These are phyloP conservation scores for Paraleonurus japonicus DNA, from an alignment of 257 asterid species.

Conservation along the genomic window DNA sequence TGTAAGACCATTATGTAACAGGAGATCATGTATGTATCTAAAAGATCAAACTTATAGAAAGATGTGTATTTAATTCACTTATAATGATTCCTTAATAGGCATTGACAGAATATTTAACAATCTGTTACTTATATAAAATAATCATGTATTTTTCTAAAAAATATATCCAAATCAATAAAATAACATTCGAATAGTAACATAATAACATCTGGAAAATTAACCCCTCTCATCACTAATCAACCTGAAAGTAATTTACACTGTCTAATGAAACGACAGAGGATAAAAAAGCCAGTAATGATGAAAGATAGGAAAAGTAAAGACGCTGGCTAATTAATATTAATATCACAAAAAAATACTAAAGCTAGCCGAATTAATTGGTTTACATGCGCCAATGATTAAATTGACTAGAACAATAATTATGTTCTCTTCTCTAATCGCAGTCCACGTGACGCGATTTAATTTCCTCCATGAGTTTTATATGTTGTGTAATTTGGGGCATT, in stretches of 20 bases:
- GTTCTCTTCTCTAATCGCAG: conserved; percentile 25
- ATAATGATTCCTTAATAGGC: too few species aligned
- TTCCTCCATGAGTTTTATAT: conserved; percentile 25
- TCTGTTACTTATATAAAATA: neutral
- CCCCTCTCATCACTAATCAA: conserved; percentile 19
- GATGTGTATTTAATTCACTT: too few species aligned
- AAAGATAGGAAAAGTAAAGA: too few species aligned
- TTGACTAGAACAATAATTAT: conserved; percentile 12
- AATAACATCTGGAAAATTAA: neutral
- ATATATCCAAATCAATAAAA: neutral
- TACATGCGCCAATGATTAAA: conserved; percentile 35
- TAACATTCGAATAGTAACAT: neutral
- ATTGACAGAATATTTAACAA: too few species aligned
- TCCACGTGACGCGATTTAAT: neutral
- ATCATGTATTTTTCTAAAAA: neutral
- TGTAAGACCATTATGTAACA: too few species aligned
- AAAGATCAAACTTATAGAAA: too few species aligned
- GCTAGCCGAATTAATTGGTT: conserved; percentile 28
- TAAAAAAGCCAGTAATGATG: conserved; percentile 15
- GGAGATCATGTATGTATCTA: too few species aligned
- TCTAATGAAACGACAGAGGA: conserved; percentile 23
- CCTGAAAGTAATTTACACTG: conserved; percentile 38
- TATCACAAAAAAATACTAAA: conserved; percentile 29
- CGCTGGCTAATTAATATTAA: too few species aligned
- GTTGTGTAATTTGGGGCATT: conserved; percentile 19